phyloP scores from a whole-genome alignment of 129 eudicot genomes.

The Centella asiatica region DNA sequence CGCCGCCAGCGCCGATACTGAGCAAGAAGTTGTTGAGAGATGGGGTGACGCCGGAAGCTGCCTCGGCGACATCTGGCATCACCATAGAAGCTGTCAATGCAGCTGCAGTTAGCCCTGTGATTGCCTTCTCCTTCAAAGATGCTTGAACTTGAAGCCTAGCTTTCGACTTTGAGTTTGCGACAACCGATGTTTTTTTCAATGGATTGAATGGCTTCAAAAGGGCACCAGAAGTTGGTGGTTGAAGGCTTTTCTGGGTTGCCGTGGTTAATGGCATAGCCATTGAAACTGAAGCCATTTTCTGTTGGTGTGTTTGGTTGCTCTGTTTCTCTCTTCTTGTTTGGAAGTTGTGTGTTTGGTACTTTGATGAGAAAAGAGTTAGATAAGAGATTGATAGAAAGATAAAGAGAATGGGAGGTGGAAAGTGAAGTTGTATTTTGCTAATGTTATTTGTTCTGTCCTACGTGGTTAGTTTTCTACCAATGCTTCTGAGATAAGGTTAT shows the following conservation, averaged over 20 bases:
- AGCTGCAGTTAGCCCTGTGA: conserved; percentile 67
- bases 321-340: not conserved
- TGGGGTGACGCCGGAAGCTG: conserved; percentile 46
- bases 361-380: not conserved
- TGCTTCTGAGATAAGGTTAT: conserved; percentile 8
- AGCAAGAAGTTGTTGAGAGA: conserved; percentile 80
- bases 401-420: conserved; percentile 15
- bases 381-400: not conserved
- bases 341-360: not conserved
- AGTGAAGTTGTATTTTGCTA: conserved; percentile 12
- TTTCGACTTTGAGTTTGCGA: conserved; percentile 13
- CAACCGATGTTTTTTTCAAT: conserved; percentile 11
- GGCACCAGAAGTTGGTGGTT: conserved; percentile 15
- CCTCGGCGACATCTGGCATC: conserved; percentile 78
- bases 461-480: not conserved
- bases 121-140: conserved; percentile 72
- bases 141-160: conserved; percentile 39
- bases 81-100: conserved; percentile 78
- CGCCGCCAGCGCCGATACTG: conserved; percentile 79
- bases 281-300: conserved; percentile 37
- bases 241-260: conserved; percentile 20
- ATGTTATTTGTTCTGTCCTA: not conserved
- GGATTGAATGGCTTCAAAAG: conserved; percentile 35
- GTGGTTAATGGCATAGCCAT: conserved; percentile 37
- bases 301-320: not conserved